Base-by-base conservation (phyloP, 208 protist genomes). In the Borovskyia barvae region DNA sequence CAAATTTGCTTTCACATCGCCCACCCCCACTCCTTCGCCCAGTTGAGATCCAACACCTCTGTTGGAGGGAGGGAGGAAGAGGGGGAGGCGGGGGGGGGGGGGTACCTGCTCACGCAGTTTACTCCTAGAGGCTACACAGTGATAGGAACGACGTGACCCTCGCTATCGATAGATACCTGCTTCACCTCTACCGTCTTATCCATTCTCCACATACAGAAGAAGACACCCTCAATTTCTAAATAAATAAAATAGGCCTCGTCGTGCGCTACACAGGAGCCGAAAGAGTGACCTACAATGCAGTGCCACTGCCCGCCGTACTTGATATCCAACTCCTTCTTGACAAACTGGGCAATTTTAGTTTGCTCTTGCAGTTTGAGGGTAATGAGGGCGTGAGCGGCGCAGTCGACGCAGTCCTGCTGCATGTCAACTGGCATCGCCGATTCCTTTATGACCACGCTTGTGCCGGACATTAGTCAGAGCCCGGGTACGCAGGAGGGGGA, bases 221-320 rank as follows among this genome's bases (percentile, higher is more conserved):
- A 98, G 17, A 99, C 80, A 67, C 99, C 94, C 28, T 96, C 96
- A 25, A 99, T 81, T 66, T 99, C 98, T 68, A 99, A 99, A 83
- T 99, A 99, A 48, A 99, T 95, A 78, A 99, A 99, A 62, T 85
- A 66, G 65, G 78, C 72, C 15, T 82, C 97, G 69, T 99, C 99
- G 75, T 99, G 99, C 5, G 98, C 99, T 30, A 99, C 98, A 67
- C 98, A 99, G 17, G 98, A 99, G 45, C 98, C 99, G 78, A 99
- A 99, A 71, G 97, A 99, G 62, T 98, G 90, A 20, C 99, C 99
- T 8, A 99, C 98, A 62, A 99, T 97, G 85, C 97, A 99, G 75
- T 99, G 98, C 97, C 98, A 99, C 30, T 97, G 98, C 6, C 94
- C 90, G 66, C 97, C 93, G 80, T 99, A 99, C 77, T 99, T 99